Evolutionary conservation across 2,329 filamentous ascomycete species (phyloP), one percentile per base, ranked within the genome.

Genomic region (Colletotrichum sp.): DNA sequence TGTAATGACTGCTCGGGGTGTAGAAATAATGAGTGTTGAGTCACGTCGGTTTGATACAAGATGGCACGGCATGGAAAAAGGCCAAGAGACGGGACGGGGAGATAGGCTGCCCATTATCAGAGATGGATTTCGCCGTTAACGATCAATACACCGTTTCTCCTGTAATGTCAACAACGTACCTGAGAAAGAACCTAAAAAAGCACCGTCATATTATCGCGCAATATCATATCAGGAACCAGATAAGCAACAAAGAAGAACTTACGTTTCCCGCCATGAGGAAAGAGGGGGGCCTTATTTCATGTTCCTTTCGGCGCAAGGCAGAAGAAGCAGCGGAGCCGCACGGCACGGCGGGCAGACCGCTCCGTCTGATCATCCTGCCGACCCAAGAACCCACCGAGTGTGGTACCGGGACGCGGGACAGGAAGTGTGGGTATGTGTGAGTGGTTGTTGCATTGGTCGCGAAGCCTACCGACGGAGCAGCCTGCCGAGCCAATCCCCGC

Each of bases 311-410:
- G 44, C 44, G 44, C 44, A 52, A 21, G 44, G 44, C 44, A 49
- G n/a, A 63, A 24, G 30, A 24, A 32, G 30, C 52, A 44, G 21
- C 32, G 57, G 52, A 69, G 66, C 66, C 32, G 66, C 66, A 69
- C 32, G 34, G 34, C 66, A 44, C 18, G 21, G 32, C 52, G 66
- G 66, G 21, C 52, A 60, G 66, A 15, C 52, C 13, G 52, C 21
- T 60, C 52, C 32, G 66, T 60, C 52, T 30, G 16, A 69, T 59
- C 30, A 60, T 44, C 52, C 39, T 49, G 21, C 21, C 12, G 52
- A 69, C 32, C 49, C 49, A 36, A n/a, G 21, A 28, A 28, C 30
- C 24, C 1, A n/a, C 21, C 9, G n/a, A 18, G 34, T 44, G 12
- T 28, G 63, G 63, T 49, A 65, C 34, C 15, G 10, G 62, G 24